These are phyloP conservation scores for Corrigiola litoralis DNA, from an alignment of 179 eudicot genomes.

Conservation along the genomic window DNA sequence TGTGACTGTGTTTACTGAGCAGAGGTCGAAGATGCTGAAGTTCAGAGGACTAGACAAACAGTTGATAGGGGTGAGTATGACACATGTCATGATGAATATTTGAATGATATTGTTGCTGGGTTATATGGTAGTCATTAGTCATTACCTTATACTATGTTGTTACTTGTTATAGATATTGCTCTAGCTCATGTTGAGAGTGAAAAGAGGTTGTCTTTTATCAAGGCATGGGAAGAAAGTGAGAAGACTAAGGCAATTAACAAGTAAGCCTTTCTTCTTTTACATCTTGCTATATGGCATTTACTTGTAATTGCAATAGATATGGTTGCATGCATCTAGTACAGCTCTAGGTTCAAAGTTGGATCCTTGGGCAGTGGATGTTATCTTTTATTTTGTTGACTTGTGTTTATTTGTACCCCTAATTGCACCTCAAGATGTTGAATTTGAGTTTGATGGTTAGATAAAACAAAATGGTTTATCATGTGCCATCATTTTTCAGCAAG, in stretches of 20 bases:
- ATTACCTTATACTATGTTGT: not conserved
- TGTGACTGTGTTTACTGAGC: not conserved
- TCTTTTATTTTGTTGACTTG: not conserved
- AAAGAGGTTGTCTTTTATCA: slow-evolving; percentile 68
- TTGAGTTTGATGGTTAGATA: no score
- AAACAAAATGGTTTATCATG: no score
- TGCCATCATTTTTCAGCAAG: no score
- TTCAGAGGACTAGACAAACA: slow-evolving; percentile 16
- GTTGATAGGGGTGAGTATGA: slow-evolving; percentile 27
- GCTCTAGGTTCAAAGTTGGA: not conserved
- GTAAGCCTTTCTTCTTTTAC: slow-evolving; percentile 30
- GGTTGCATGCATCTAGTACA: not conserved
- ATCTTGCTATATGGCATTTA: not conserved
- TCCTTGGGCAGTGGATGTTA: not conserved
- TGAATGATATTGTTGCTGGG: not conserved
- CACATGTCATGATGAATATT: not conserved
- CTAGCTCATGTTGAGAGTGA: slow-evolving; percentile 67
- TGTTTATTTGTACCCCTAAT: not conserved
- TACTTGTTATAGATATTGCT: slow-evolving; percentile 48
- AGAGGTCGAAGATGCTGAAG: slow-evolving; percentile 26
- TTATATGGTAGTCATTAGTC: not conserved
- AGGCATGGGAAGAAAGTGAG: slow-evolving; percentile 92
- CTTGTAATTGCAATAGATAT: not conserved
- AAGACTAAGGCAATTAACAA: slow-evolving; percentile 68
- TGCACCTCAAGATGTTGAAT: no score